These are phyloP conservation scores for Aspergillus brunneoviolaceus DNA, from an alignment of 2,329 filamentous ascomycete genomes.

Conservation along the genomic window DNA sequence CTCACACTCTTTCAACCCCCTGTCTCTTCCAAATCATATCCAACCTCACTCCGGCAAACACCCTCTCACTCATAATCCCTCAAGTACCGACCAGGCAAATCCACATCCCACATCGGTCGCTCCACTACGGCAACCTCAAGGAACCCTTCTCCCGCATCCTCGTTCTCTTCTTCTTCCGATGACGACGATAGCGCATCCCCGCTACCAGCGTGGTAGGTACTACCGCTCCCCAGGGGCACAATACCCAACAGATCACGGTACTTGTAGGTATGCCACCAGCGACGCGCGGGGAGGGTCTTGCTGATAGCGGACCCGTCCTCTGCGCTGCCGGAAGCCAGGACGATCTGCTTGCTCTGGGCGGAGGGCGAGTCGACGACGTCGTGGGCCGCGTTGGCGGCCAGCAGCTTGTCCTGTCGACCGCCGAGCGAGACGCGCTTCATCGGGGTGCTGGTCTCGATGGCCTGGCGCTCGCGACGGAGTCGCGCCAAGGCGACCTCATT, in stretches of 20 bases:
- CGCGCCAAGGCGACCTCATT: conserved; percentile 35
- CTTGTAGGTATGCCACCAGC: conserved; percentile 80
- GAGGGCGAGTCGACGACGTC: conserved; percentile 18
- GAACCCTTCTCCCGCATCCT: conserved; percentile 15
- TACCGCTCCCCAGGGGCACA: conserved; percentile 50
- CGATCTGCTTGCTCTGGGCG: conserved; percentile 24
- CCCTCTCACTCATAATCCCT: not conserved
- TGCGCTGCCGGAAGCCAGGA: conserved; percentile 22
- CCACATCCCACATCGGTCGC: conserved; percentile 78
- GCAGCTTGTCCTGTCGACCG: conserved; percentile 17
- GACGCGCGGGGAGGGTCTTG: conserved; percentile 28
- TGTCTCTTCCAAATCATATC: too few species aligned
- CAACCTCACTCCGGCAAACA: too few species aligned
- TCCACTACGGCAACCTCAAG: conserved; percentile 85
- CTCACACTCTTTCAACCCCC: too few species aligned
- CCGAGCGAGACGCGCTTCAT: conserved; percentile 18
- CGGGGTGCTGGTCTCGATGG: conserved; percentile 22
- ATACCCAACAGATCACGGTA: conserved; percentile 90
- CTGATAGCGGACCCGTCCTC: not conserved
- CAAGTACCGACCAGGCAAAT: conserved; percentile 62
- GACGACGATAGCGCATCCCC: conserved; percentile 16
- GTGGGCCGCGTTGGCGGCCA: not conserved
- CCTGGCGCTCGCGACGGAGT: conserved; percentile 27
- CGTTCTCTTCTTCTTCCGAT: conserved; percentile 28
- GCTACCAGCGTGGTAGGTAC: conserved; percentile 23